These are phyloP conservation scores for Diaporthe helianthi DNA, from an alignment of 2,329 filamentous ascomycete species.

Conservation along the genomic window DNA sequence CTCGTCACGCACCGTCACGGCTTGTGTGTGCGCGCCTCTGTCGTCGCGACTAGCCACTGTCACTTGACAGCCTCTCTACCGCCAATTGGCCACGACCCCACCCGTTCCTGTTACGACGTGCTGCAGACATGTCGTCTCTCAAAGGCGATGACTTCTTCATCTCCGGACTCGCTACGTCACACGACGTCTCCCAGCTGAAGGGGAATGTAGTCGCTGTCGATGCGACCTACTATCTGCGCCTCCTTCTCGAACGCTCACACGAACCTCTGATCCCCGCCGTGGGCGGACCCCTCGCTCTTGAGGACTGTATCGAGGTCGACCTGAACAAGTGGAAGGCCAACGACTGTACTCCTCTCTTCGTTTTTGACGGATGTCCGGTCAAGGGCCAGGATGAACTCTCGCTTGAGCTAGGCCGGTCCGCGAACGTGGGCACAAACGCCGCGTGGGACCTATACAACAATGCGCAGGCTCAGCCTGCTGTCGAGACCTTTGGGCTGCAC, in stretches of 20 bases:
- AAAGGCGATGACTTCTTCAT: constrained; percentile 35
- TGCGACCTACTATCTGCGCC: constrained; percentile 86
- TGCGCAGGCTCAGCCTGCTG: constrained; percentile 79
- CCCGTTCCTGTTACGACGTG: not conserved
- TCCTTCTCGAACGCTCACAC: constrained; percentile 76
- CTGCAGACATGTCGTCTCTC: constrained; percentile 25
- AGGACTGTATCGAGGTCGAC: constrained; percentile 76
- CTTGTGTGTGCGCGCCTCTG: not conserved
- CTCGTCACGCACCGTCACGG: not conserved
- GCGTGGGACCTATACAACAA: constrained; percentile 90
- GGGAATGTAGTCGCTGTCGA: constrained; percentile 83
- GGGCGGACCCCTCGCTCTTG: constrained; percentile 84
- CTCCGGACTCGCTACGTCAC: constrained; percentile 41
- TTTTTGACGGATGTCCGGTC: constrained; percentile 89
- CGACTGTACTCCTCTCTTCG: constrained; percentile 80
- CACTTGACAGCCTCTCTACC: not conserved
- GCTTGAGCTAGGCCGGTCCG: constrained; percentile 67
- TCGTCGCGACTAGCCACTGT: not conserved
- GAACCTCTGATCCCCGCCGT: constrained; percentile 91
- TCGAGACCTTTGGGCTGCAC: constrained; percentile 80
- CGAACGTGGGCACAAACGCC: constrained; percentile 74
- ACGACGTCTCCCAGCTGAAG: constrained; percentile 73
- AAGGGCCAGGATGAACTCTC: constrained; percentile 76
- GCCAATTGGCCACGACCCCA: not conserved
- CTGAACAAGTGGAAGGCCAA: constrained; percentile 74